A percentile compares a stretch with the other conserved stretches of the same genome.
Evolutionary conservation across 1,139 yeast genomes (phyloP).

Genomic region (Sugiyamaella neomexicana): DNA sequence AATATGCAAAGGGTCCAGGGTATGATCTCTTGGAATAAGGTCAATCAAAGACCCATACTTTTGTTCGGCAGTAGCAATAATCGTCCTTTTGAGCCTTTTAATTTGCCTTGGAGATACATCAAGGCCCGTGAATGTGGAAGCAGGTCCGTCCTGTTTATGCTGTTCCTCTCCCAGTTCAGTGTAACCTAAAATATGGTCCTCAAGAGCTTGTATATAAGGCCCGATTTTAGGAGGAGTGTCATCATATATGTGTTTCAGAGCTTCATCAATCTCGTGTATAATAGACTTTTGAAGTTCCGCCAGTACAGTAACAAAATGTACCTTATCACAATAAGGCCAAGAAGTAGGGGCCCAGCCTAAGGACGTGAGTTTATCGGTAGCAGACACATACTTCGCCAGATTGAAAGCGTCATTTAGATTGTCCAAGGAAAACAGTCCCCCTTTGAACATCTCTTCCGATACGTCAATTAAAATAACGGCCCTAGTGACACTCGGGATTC

Average conservation of each 20-base stretch:
- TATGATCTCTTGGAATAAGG: constrained; percentile 64
- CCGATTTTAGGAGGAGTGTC: constrained; percentile 62
- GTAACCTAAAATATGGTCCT: constrained; percentile 51
- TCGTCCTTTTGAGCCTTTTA: constrained; percentile 49
- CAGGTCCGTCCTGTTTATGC: not conserved
- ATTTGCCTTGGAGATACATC: constrained; percentile 45
- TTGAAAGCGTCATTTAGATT: constrained; percentile 40
- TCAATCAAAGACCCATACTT: constrained; percentile 60
- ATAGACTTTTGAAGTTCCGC: constrained; percentile 51
- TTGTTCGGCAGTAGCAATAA: constrained; percentile 55
- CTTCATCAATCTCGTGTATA: constrained; percentile 50
- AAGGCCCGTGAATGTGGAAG: constrained; percentile 44
- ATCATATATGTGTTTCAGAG: constrained; percentile 51
- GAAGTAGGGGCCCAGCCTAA: constrained; percentile 44
- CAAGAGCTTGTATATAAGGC: constrained; percentile 53
- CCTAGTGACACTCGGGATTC: constrained; percentile 54
- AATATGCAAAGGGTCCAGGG: constrained; percentile 58
- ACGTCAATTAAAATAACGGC: constrained; percentile 55
- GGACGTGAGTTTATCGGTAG: constrained; percentile 32
- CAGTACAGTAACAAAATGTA: constrained; percentile 54
- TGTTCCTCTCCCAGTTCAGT: constrained; percentile 42
- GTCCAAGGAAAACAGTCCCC: constrained; percentile 77
- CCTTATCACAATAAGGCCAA: constrained; percentile 56
- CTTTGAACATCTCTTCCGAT: constrained; percentile 45
- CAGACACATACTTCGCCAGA: constrained; percentile 48